Base-by-base conservation (phyloP, 1,284 basidiomycete genomes). In the Ceratobasidium sp. region DNA sequence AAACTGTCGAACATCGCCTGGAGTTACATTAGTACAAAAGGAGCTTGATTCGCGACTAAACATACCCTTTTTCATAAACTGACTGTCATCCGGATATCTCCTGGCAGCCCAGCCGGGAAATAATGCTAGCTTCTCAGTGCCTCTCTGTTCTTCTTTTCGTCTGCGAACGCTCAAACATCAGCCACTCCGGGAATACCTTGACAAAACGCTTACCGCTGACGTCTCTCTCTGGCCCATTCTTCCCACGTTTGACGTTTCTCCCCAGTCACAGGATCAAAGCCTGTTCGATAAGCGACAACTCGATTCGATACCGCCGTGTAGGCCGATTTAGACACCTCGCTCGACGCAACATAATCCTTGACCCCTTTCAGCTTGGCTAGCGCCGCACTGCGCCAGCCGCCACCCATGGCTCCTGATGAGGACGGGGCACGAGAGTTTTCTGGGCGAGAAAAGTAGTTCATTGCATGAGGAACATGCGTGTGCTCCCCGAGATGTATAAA, bases 1-100 rank as follows among this genome's bases (percentile, higher is more conserved):
- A 74, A 92, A 93, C 1, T 79, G 73, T 12, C 47, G 64, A 34
- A 67, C 29, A 22, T 67, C 50, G 2, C 38, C 68, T 60, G 53
- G 15, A 34, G 7, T n/a, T n/a, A 7, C 25, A 25, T 54, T 42
- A 54, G 56, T 27, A 13, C 34, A 50, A 25, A 49, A 1, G n/a
- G 40, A 45, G 42, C 27, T 32, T 27, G 25, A 6, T 8, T 15
- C 13, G 5, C 1, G 7, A 20, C 15, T 8, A 7, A 20, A 25
- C 54, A 7, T 54, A 57, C 64, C 69, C 31, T 52, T 15, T 29
- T 52, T 45, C 49, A n/a, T 34, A 1, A 13, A 22, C 29, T 17
- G 22, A 1, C 22, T n/a, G 15, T 17, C 54, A 45, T 65, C 54
- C 8, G 50, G 34, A 31, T 72, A 58, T n/a, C 72, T 52, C 35